A percentile compares a stretch with the other conserved stretches of the same genome.
These are phyloP conservation scores for Alternaria atra DNA, from an alignment of 2,329 filamentous ascomycete species.

Conservation along the genomic window DNA sequence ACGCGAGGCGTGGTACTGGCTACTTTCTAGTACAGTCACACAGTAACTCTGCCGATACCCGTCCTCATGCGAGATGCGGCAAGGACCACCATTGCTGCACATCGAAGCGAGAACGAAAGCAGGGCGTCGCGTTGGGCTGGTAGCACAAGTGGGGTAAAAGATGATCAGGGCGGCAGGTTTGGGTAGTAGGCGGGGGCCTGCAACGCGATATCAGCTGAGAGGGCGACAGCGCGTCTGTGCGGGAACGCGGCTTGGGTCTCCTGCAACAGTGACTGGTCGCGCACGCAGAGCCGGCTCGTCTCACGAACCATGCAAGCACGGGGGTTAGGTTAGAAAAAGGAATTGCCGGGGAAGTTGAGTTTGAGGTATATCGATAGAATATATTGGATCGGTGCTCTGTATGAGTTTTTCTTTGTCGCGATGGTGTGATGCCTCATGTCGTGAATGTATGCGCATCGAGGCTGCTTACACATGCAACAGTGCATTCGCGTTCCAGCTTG, in stretches of 20 bases:
- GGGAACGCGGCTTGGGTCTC: constrained; percentile 13
- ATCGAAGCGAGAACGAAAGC: neutral
- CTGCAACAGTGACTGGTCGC: constrained; percentile 11
- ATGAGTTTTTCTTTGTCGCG: neutral
- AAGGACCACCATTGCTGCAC: neutral
- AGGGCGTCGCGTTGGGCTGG: neutral
- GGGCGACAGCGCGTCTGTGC: constrained; percentile 37
- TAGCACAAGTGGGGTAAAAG: neutral
- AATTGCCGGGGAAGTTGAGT: neutral
- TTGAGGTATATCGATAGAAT: neutral
- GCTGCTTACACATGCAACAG: neutral
- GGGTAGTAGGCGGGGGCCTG: neutral
- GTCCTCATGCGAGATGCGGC: neutral
- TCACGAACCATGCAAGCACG: constrained; percentile 5
- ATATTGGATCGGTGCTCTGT: neutral
- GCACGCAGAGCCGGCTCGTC: constrained; percentile 5
- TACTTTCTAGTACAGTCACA: constrained; percentile 3
- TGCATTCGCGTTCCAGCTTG: neutral
- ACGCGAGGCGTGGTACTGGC: neutral
- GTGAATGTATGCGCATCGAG: neutral
- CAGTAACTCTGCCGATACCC: neutral
- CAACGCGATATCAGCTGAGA: constrained; percentile 49
- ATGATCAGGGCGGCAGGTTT: constrained; percentile 5
- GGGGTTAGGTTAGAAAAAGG: constrained; percentile 1
- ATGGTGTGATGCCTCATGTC: neutral